These are phyloP conservation scores for Aspergillus thermomutatus DNA, from an alignment of 2,329 filamentous ascomycete genomes.

Conservation along the genomic window DNA sequence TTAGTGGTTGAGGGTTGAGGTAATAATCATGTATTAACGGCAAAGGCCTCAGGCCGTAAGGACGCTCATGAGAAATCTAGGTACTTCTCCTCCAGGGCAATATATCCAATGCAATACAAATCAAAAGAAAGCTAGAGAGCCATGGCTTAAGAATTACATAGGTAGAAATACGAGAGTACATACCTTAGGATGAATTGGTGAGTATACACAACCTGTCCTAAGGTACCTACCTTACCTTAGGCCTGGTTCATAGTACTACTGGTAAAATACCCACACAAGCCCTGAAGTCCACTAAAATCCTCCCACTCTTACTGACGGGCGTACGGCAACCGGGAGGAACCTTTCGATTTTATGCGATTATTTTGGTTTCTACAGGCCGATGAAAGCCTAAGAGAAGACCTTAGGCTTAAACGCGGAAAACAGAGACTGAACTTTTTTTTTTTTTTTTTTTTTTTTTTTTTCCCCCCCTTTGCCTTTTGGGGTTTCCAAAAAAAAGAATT, in stretches of 20 bases:
- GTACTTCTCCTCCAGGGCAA: neutral
- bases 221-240: no score
- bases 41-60: neutral
- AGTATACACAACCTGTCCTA: neutral
- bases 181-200: constrained; percentile 5
- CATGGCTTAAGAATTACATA: neutral
- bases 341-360: constrained; percentile 1
- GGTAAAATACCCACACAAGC: constrained; percentile 27
- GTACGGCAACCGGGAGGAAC: constrained; percentile 16
- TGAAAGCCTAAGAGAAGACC: constrained; percentile 5
- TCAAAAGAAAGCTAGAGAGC: neutral
- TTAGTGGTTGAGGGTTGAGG: neutral
- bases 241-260: constrained; percentile 14
- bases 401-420: constrained; percentile 15
- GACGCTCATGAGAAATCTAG: neutral
- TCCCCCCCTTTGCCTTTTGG: constrained; percentile 4
- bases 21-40: neutral
- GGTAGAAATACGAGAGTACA: constrained; percentile 1
- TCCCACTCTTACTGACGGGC: constrained; percentile 11
- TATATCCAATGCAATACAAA: neutral
- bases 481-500: no score
- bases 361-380: neutral
- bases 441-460: constrained; percentile 8
- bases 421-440: constrained; percentile 12
- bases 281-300: constrained; percentile 19